phyloP scores from a whole-genome alignment of 345 rosid species.

The Eutrema heterophyllum region DNA sequence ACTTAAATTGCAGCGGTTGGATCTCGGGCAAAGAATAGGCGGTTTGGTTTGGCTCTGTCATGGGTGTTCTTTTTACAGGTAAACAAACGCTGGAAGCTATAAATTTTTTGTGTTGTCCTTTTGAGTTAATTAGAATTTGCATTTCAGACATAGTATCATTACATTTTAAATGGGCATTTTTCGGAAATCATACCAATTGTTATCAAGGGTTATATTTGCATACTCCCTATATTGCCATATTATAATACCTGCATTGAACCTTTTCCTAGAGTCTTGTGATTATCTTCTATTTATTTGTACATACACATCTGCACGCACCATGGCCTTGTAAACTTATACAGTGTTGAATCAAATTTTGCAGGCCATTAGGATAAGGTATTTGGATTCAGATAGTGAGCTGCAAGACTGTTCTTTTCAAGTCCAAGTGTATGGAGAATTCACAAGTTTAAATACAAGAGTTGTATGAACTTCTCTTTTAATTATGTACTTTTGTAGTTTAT shows the following conservation, averaged over 20 bases:
- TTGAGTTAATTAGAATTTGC: conserved; percentile 9
- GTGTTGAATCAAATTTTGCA: conserved; percentile 32
- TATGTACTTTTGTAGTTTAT: too few relatives aligned
- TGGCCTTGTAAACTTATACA: too few relatives aligned
- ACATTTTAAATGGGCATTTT: neutral
- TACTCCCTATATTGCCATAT: too few relatives aligned
- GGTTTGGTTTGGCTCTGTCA: conserved; percentile 75
- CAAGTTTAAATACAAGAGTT: too few relatives aligned
- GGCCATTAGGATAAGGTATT: conserved; percentile 67
- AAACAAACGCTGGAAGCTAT: conserved; percentile 24
- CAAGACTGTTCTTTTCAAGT: too few relatives aligned
- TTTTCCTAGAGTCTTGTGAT: too few relatives aligned
- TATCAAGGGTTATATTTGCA: conserved; percentile 10
- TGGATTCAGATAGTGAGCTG: conserved; percentile 68
- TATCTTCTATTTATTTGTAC: too few relatives aligned
- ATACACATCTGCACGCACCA: too few relatives aligned
- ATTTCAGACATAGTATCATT: neutral
- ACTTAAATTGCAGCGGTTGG: conserved; percentile 57
- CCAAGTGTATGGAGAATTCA: too few relatives aligned
- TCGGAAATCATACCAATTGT: neutral
- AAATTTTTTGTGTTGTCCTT: neutral
- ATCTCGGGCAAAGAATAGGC: conserved; percentile 53
- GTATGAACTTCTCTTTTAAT: too few relatives aligned
- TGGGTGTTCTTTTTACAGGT: conserved; percentile 98
- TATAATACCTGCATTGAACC: too few relatives aligned